Evolutionary conservation across 768 basidiomycete genomes (phyloP).

Genomic region (Tephrocybe sp.): DNA sequence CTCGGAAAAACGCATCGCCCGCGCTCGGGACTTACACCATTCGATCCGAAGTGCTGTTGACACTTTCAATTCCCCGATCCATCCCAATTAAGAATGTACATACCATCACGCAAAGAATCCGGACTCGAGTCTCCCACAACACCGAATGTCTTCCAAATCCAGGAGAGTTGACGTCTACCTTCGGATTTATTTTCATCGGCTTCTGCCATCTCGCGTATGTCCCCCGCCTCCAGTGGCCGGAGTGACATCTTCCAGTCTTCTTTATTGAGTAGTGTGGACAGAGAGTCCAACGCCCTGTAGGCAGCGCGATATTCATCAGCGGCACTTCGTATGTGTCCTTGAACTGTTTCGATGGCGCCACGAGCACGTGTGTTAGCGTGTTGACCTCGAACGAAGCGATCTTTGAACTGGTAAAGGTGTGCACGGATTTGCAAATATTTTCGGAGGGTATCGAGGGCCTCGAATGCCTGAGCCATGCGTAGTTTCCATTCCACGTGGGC

Average conservation of each 20-base stretch:
- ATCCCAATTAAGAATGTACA: too few relatives aligned
- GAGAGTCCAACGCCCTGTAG: not conserved
- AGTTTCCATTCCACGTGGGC: slow-evolving; percentile 11
- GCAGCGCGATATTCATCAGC: slow-evolving; percentile 9
- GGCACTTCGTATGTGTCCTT: not conserved
- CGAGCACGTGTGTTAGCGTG: slow-evolving; percentile 10
- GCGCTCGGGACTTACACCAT: slow-evolving; percentile 22
- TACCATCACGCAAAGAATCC: not conserved
- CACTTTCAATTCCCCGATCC: too few relatives aligned
- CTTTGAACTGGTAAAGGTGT: slow-evolving; percentile 11
- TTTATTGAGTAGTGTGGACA: not conserved
- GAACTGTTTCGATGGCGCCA: not conserved
- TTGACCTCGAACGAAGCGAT: slow-evolving; percentile 8
- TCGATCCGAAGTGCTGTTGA: slow-evolving; percentile 20
- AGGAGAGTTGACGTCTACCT: slow-evolving; percentile 9
- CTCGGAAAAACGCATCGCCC: slow-evolving; percentile 19
- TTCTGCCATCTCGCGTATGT: slow-evolving; percentile 13
- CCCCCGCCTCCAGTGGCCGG: not conserved
- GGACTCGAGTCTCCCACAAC: not conserved
- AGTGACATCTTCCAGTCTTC: not conserved
- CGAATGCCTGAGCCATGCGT: slow-evolving; percentile 10
- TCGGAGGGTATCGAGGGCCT: slow-evolving; percentile 12
- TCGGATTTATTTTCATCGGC: slow-evolving; percentile 2
- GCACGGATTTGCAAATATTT: slow-evolving; percentile 4
- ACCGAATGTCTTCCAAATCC: slow-evolving; percentile 15